Evolutionary conservation across 768 basidiomycete species (phyloP), one percentile per base, ranked within the genome.

Genomic region (Solioccasus polychromus): DNA sequence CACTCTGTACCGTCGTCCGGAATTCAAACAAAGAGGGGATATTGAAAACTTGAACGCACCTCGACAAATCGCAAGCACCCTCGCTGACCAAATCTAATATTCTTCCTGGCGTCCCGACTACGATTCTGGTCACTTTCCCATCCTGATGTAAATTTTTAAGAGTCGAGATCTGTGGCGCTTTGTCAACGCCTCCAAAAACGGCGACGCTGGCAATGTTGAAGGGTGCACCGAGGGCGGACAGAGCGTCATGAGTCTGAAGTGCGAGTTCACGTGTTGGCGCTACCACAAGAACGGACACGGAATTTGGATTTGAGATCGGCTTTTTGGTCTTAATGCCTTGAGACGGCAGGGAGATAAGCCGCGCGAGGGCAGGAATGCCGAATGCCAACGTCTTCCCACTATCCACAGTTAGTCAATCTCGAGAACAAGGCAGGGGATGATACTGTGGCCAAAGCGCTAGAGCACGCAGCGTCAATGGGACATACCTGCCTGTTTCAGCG

Each of bases 301-400:
- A 68, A 8, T 25, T 24, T 38, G 64, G 38, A 20, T 52, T 52
- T 36, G 67, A 56, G 7, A 57, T 59, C 8, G 59, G 59, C 49
- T 54, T 69, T 45, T 62, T 68, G 8, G 55, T 35, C 43, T 62
- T 61, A 12, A 59, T 47, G 3, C 40, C 39, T 1, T 18, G 3
- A 29, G 68, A 50, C 3, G 58, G 55, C 23, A 61, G 57, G 26
- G 74, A 67, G 44, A 84, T 71, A 29, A 95, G 74, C 35, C 76
- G 79, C 8, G 82, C 72, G 32, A 95, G 73, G 2, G 91, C 93
- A 10, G 96, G 96, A 32, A 98, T 81, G 31, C 92, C 94, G 60
- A 99, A 99, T 1, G 92, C 90, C 14, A 97, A 77, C 0, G 96
- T 99, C 71, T 99, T 99, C 12, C 96, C 96, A 59, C 90, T 91